phyloP scores from a whole-genome alignment of 108 stramenopile genomes.

The Skeletonema marinoi region DNA sequence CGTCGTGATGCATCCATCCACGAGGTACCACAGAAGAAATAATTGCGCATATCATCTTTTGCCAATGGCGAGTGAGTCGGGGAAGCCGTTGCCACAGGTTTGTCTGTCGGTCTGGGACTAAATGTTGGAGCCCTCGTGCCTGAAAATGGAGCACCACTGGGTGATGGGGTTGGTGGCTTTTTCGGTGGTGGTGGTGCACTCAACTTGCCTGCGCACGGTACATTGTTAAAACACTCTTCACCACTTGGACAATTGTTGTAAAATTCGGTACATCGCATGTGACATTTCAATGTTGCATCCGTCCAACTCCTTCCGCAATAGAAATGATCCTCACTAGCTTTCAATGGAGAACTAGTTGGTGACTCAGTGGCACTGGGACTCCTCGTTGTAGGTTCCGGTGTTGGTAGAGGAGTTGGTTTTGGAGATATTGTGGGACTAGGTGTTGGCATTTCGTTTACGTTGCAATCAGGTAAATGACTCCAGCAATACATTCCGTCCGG shows the following conservation, averaged over 20 bases:
- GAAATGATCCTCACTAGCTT: not conserved
- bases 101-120: not conserved
- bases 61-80: constrained; percentile 25
- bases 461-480: constrained; percentile 3
- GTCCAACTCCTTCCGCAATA: not conserved
- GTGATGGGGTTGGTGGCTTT: not conserved
- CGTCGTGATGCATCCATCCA: constrained; percentile 28
- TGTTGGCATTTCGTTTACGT: constrained; percentile 18
- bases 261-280: not conserved
- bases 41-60: constrained; percentile 44
- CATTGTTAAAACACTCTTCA: not conserved
- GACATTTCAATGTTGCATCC: not conserved
- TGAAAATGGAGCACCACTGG: not conserved
- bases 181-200: not conserved
- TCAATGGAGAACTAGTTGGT: not conserved
- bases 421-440: constrained; percentile 4
- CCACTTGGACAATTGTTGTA: not conserved
- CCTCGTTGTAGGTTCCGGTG: constrained; percentile 3
- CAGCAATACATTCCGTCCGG: constrained; percentile 10
- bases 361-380: not conserved
- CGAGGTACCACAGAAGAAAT: constrained; percentile 36
- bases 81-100: not conserved
- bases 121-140: not conserved
- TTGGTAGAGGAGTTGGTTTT: not conserved
- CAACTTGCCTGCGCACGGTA: not conserved